These are phyloP conservation scores for Lipomyces lipofer DNA, from an alignment of 805 yeast species.

Conservation along the genomic window DNA sequence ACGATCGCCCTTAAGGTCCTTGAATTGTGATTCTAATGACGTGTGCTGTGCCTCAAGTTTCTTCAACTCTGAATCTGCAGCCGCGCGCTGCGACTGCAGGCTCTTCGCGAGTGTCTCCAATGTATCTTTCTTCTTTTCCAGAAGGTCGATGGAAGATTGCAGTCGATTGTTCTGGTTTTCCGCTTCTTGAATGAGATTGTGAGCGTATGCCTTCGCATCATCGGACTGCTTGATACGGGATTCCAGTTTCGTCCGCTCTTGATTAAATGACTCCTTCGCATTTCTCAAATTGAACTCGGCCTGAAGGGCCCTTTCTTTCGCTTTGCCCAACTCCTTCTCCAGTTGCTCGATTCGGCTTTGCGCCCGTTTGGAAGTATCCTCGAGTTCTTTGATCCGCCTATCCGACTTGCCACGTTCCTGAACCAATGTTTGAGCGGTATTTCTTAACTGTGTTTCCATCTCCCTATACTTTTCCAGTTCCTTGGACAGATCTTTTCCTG, in stretches of 20 bases:
- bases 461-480: constrained; percentile 20
- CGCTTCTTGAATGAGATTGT: constrained; percentile 23
- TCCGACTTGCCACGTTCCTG: constrained; percentile 36
- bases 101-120: constrained; percentile 33
- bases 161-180: constrained; percentile 22
- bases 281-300: constrained; percentile 17
- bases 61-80: neutral
- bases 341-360: constrained; percentile 38
- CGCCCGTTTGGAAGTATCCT: constrained; percentile 39
- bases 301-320: constrained; percentile 18
- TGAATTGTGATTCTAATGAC: constrained; percentile 4
- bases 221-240: constrained; percentile 27
- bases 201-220: constrained; percentile 28
- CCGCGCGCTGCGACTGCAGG: constrained; percentile 37
- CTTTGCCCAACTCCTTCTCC: constrained; percentile 39
- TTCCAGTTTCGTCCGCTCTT: constrained; percentile 24
- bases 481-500: constrained; percentile 14
- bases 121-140: constrained; percentile 30
- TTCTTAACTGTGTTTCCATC: constrained; percentile 13
- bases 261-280: constrained; percentile 7
- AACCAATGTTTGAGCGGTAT: constrained; percentile 33
- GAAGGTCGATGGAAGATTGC: constrained; percentile 1
- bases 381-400: constrained; percentile 39
- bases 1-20: neutral
- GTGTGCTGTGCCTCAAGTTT: neutral